Conservation (phyloP, 192 early-diverging fungal species). For the Coemansia sp. region DNA sequence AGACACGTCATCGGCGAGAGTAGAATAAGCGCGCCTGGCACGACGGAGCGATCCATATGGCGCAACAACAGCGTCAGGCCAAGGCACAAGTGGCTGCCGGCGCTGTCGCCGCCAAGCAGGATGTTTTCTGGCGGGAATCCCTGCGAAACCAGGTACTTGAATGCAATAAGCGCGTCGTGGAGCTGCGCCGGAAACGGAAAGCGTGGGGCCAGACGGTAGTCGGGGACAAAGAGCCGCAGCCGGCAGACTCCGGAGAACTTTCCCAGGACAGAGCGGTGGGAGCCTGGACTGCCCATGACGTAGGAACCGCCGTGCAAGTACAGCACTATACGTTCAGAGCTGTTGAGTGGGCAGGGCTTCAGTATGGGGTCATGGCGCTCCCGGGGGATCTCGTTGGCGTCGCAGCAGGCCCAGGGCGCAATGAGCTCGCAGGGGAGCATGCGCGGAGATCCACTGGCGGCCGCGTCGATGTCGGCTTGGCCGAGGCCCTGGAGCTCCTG, state of each 20-base stretch:
- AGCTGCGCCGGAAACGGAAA: conserved; percentile 55
- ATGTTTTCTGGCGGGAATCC: conserved; percentile 57
- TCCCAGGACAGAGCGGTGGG: conserved; percentile 48
- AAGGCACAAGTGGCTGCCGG: conserved; percentile 64
- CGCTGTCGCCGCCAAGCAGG: conserved; percentile 61
- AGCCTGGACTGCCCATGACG: conserved; percentile 45
- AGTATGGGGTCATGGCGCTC: neutral
- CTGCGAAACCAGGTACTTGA: conserved; percentile 50
- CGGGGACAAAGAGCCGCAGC: conserved; percentile 29
- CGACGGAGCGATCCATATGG: conserved; percentile 38
- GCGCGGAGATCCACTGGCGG: neutral
- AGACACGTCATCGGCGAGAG: conserved; percentile 49
- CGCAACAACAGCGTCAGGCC: conserved; percentile 57
- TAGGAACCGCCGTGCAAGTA: conserved; percentile 78
- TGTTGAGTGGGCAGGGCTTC: too few relatives aligned
- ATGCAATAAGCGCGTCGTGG: conserved; percentile 57
- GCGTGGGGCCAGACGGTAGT: conserved; percentile 41
- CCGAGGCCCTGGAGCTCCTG: conserved; percentile 8
- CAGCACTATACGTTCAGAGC: conserved; percentile 61
- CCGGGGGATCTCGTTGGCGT: neutral
- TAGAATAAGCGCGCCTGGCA: conserved; percentile 53
- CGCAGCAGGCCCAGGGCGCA: conserved; percentile 7
- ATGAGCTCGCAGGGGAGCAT: conserved; percentile 21
- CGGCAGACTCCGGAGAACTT: conserved; percentile 50
- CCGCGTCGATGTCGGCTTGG: neutral